Percentiles rank a stretch among this genome's conserved stretches.
phyloP scores from a whole-genome alignment of 2,329 filamentous ascomycete species.

The Acephala macrosclerotiorum region DNA sequence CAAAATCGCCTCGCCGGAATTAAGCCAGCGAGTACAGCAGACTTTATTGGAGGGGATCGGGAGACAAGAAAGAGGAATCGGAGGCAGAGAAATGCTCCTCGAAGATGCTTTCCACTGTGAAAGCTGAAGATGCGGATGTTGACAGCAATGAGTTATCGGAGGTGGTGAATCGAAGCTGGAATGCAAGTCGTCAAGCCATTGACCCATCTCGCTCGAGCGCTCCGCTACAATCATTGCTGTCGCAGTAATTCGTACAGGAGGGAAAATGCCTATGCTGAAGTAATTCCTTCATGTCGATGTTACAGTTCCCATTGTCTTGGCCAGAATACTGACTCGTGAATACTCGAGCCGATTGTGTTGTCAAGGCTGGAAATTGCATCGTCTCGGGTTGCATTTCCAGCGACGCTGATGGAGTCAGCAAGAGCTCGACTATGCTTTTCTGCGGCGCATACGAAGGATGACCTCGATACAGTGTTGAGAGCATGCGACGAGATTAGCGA shows the following conservation, averaged over 20 bases:
- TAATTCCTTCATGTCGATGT: background rate
- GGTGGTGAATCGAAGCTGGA: background rate
- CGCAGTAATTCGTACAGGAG: background rate
- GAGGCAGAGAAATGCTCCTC: background rate
- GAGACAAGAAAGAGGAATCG: background rate
- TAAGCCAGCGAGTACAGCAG: background rate
- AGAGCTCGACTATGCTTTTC: background rate
- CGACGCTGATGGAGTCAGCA: background rate
- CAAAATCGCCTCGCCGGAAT: background rate
- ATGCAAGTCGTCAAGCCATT: background rate
- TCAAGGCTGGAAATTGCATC: background rate
- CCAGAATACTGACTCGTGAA: background rate
- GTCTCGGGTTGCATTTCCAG: background rate
- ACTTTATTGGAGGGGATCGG: background rate
- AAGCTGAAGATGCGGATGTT: background rate
- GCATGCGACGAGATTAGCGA: background rate
- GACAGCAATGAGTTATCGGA: background rate
- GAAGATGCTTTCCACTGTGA: background rate
- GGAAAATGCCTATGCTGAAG: background rate
- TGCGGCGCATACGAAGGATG: background rate
- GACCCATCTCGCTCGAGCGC: background rate
- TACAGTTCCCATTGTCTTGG: background rate
- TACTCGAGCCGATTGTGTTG: background rate
- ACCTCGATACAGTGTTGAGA: background rate
- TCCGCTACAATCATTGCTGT: background rate